A percentile compares a stretch with the other conserved stretches of the same genome.
phyloP scores from a whole-genome alignment of 441 rosid genomes.

The Populus hybrid region DNA sequence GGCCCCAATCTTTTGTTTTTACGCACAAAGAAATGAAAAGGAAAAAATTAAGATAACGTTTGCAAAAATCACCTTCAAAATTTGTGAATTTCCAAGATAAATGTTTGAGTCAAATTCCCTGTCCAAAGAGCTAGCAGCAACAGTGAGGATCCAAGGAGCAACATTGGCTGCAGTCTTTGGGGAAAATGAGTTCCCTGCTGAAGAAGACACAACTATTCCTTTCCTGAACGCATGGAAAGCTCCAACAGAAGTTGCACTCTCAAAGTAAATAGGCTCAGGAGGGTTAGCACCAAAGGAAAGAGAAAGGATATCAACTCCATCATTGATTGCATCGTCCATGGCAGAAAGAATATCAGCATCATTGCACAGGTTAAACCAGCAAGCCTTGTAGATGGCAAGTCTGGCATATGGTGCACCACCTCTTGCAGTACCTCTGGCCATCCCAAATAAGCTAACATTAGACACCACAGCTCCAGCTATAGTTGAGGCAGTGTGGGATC shows the following conservation, averaged over 20 bases:
- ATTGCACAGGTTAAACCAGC: slow-evolving; percentile 40
- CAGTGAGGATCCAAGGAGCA: slow-evolving; percentile 55
- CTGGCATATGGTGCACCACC: slow-evolving; percentile 50
- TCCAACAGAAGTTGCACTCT: slow-evolving; percentile 34
- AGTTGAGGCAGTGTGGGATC: slow-evolving; percentile 45
- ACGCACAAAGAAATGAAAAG: background rate
- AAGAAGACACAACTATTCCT: slow-evolving; percentile 44
- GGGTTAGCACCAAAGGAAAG: slow-evolving; percentile 47
- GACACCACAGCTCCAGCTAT: slow-evolving; percentile 38
- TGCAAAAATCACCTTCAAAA: slow-evolving; percentile 31
- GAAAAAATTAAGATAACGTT: background rate
- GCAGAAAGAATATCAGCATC: slow-evolving; percentile 43
- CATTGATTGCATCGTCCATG: slow-evolving; percentile 44
- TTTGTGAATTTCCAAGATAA: slow-evolving; percentile 38
- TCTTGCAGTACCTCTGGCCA: slow-evolving; percentile 45
- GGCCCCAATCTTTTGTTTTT: background rate
- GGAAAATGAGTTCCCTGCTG: slow-evolving; percentile 43
- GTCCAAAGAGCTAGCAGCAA: slow-evolving; percentile 47
- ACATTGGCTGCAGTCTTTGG: slow-evolving; percentile 38
- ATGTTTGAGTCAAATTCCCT: slow-evolving; percentile 35
- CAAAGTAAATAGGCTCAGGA: slow-evolving; percentile 39
- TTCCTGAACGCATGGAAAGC: slow-evolving; percentile 46
- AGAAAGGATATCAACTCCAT: slow-evolving; percentile 47
- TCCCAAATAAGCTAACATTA: slow-evolving; percentile 38
- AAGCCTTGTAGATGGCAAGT: slow-evolving; percentile 52